Percentiles rank a stretch among this genome's conserved stretches.
These are phyloP conservation scores for Apiotrichum mycotoxinovorans DNA, from an alignment of 1,284 basidiomycete genomes.

Conservation along the genomic window DNA sequence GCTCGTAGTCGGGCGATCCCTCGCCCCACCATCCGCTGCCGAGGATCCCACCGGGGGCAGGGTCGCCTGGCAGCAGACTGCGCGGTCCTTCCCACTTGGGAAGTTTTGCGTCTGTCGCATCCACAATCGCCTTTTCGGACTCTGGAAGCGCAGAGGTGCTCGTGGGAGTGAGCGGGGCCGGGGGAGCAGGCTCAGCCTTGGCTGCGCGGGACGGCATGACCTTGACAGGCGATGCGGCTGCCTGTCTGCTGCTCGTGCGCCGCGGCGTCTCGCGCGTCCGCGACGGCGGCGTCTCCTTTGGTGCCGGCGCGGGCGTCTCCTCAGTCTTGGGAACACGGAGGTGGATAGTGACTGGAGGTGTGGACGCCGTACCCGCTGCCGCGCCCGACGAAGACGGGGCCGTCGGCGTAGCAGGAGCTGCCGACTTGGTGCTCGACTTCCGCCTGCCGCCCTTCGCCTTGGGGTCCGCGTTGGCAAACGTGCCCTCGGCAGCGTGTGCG, in stretches of 20 bases:
- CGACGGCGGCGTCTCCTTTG: background rate
- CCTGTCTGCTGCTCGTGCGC: background rate
- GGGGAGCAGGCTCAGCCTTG: background rate
- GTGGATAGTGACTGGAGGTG: conserved; percentile 15
- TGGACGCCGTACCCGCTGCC: background rate
- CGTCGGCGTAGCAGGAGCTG: background rate
- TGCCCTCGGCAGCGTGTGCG: conserved; percentile 19
- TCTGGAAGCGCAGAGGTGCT: conserved; percentile 1
- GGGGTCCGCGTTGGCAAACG: conserved; percentile 23
- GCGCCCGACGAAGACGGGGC: background rate
- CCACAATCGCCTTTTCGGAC: conserved; percentile 30
- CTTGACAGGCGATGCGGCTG: conserved; percentile 2
- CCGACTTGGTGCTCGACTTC: conserved; percentile 6
- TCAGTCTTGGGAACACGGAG: conserved; percentile 10
- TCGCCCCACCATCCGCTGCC: conserved; percentile 50
- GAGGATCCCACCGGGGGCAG: conserved; percentile 30
- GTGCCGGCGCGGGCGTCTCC: background rate
- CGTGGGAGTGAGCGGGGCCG: background rate
- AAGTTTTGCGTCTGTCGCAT: conserved; percentile 35
- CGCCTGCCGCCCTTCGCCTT: conserved; percentile 14
- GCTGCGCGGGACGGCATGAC: conserved; percentile 2
- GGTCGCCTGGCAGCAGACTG: conserved; percentile 28
- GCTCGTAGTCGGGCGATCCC: conserved; percentile 32
- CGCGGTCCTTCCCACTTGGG: conserved; percentile 43
- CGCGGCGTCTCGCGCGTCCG: conserved; percentile 3